Base-by-base conservation (phyloP, 768 basidiomycete species). In the Hydnomerulius pinastri region DNA sequence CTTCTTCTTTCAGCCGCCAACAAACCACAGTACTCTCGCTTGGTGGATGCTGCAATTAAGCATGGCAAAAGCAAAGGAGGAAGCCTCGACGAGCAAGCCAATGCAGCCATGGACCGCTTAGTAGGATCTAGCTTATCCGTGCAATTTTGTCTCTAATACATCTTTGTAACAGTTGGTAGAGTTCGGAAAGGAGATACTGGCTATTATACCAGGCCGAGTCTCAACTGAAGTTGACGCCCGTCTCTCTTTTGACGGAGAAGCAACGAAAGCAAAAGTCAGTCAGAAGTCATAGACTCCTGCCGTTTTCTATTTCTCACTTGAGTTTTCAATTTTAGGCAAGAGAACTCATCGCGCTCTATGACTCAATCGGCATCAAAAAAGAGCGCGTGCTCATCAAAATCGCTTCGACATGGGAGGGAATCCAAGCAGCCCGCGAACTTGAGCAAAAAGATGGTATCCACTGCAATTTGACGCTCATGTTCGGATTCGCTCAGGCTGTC, bases 201-300 rank as follows among this genome's bases (percentile, higher is more conserved):
- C 74, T 51, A 91, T 98, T 71, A 92, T 98, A 61, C 95, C 95
- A 37, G 96, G 95, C 46, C 88, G 96, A 67, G 94, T 98, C 53
- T 98, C 96, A 30, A 98, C 96, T 49, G 96, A 98, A 72, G 91
- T 98, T 56, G 96, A 98, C 71, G 96, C 95, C 28, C 86, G 90
- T 58, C 83, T 98, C 44, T 97, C 94, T 40, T 96, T 96, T 71
- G 88, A 97, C 75, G 91, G 87, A 71, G 83, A 85, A 66, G 90
- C 70, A 9, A 95, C 90, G 47, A 94, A 92, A 71, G 81, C 79
- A 50, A 95, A 93, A 81, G 86, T 80, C 38, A 20, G 68, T 21
- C 0, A 3, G 17, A 17, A 5, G 11, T 7, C 17, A 18, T 15
- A 20, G 9, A 27, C 23, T 28, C 15, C 13, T 28, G 21, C 32